Evolutionary conservation across 768 basidiomycete species (phyloP), one percentile per base, ranked within the genome.

Genomic region (Mycena alexandri): DNA sequence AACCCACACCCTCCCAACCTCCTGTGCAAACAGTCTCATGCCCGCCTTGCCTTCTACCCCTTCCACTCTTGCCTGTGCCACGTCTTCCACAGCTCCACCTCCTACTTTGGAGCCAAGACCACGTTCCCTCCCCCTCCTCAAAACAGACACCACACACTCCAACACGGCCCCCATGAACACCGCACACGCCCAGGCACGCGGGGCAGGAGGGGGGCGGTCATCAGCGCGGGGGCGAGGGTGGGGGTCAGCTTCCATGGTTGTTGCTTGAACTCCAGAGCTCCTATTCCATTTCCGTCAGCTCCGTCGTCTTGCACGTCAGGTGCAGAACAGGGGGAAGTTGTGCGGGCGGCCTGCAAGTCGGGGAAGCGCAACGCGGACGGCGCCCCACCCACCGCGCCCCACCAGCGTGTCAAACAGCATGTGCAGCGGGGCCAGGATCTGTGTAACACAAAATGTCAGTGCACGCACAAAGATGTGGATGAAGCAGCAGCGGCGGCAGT

Each of bases 371-470:
- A 36, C 34, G 34, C 34, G 34, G 34, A 12, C 7, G 67, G 62
- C 24, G 68, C 43, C 2, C 87, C 87, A 56, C 93, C 89, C 1
- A 94, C 77, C 0, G 93, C 95, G 17, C 89, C 86, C 95, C 96
- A 97, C n/a, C 72, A 98, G 89, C 0, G 93, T 87, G 0, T 82
- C 78, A 74, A 95, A 93, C 47, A 74, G 63, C 56, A 41, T 17
- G 70, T 61, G 41, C 72, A 61, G 12, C 64, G 65, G 12, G 73
- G 65, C 6, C 75, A 76, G 17, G 75, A 75, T 42, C 81, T 72
- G n/a, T n/a, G n/a, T n/a, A n/a, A 41, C 79, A 79, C 77, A 82
- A 54, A 14, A 25, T n/a, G n/a, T n/a, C n/a, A n/a, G n/a, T n/a
- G n/a, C n/a, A n/a, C n/a, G n/a, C n/a, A n/a, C n/a, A n/a, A n/a